phyloP scores from a whole-genome alignment of 176 grass and related monocot species.

The Avena atlantica region DNA sequence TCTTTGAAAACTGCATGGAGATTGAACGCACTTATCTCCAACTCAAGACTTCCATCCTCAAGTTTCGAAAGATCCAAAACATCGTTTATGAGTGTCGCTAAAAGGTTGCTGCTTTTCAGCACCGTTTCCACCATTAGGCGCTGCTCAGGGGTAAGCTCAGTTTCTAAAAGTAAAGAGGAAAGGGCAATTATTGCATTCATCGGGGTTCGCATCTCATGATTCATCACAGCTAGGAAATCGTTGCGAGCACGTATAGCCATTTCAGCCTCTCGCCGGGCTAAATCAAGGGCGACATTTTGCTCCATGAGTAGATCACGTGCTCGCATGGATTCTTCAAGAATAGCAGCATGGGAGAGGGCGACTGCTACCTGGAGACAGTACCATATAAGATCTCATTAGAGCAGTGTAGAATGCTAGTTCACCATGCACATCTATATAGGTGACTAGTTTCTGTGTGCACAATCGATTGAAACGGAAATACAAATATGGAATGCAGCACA shows the following conservation, averaged over 20 bases:
- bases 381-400: conserved; percentile 23
- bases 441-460: not conserved
- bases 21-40: not conserved
- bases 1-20: conserved; percentile 29
- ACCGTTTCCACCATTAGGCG: conserved; percentile 8
- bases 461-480: too few species aligned
- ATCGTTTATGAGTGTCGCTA: conserved; percentile 19
- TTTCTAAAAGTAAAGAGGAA: conserved; percentile 19
- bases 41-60: not conserved
- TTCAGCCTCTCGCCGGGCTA: conserved; percentile 10
- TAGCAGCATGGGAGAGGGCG: conserved; percentile 2
- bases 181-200: conserved; percentile 23
- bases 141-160: conserved; percentile 24
- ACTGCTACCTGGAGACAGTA: conserved; percentile 13
- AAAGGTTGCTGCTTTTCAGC: conserved; percentile 22
- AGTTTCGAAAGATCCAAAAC: conserved; percentile 23
- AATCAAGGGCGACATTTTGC: conserved; percentile 13
- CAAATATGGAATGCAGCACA: not conserved
- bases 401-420: not conserved
- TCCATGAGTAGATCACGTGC: conserved; percentile 32
- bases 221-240: conserved; percentile 34
- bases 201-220: conserved; percentile 18
- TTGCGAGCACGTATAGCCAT: conserved; percentile 28
- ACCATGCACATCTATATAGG: not conserved
- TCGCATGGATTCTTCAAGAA: conserved; percentile 25